Percentiles rank a stretch among this genome's conserved stretches.
phyloP scores from a whole-genome alignment of 139 green algal genomes.

The Chlamydomonas eustigma region DNA sequence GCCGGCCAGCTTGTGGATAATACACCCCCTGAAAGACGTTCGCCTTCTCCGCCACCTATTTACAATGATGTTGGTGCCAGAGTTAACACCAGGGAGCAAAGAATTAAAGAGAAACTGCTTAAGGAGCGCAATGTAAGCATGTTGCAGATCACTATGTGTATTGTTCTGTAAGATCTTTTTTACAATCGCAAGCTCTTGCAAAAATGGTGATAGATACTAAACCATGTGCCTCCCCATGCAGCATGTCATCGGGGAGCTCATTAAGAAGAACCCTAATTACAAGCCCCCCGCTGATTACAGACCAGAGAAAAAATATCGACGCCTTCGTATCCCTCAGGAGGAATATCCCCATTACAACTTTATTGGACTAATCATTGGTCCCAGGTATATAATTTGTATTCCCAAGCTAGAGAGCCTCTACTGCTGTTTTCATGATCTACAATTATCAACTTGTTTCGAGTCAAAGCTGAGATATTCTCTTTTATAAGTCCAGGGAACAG shows the following conservation, averaged over 20 bases:
- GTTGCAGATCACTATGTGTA: neutral
- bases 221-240: slow-evolving; percentile 11
- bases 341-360: slow-evolving; percentile 92
- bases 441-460: no score
- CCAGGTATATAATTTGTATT: no score
- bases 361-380: slow-evolving; percentile 94
- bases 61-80: slow-evolving; percentile 77
- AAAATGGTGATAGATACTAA: no score
- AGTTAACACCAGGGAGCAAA: slow-evolving; percentile 78
- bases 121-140: slow-evolving; percentile 46
- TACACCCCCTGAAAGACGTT: slow-evolving; percentile 48
- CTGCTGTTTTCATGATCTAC: no score
- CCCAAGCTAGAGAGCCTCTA: no score
- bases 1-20: neutral
- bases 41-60: slow-evolving; percentile 75
- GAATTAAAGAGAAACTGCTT: slow-evolving; percentile 72
- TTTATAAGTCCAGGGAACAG: no score
- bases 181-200: no score
- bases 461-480: no score
- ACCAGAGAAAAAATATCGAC: slow-evolving; percentile 73
- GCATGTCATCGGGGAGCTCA: slow-evolving; percentile 81
- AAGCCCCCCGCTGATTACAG: slow-evolving; percentile 76
- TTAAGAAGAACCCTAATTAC: slow-evolving; percentile 76
- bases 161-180: neutral
- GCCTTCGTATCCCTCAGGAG: slow-evolving; percentile 84